These are phyloP conservation scores for Viola odorata DNA, from an alignment of 345 rosid species.

Conservation along the genomic window DNA sequence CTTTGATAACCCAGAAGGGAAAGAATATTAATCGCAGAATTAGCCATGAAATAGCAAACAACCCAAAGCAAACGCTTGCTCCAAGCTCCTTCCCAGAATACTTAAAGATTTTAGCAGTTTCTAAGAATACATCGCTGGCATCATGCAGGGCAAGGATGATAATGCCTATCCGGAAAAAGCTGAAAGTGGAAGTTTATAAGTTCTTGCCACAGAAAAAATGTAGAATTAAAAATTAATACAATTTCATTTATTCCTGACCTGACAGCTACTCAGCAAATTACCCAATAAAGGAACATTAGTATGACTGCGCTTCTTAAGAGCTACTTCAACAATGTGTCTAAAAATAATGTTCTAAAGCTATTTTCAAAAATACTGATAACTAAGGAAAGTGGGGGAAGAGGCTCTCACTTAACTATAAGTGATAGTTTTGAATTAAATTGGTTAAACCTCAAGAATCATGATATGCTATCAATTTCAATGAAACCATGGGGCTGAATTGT, in stretches of 20 bases:
- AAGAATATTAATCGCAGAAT: constrained; percentile 74
- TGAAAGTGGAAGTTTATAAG: constrained; percentile 17
- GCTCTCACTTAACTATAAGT: too few relatives aligned
- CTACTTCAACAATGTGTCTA: too few relatives aligned
- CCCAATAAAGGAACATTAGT: too few relatives aligned
- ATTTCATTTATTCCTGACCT: background rate
- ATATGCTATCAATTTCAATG: too few relatives aligned
- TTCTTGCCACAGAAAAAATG: background rate
- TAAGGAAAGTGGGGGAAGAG: too few relatives aligned
- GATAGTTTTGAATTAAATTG: too few relatives aligned
- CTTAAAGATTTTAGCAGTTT: constrained; percentile 88
- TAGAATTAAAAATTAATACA: background rate
- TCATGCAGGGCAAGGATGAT: constrained; percentile 86
- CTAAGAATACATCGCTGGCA: constrained; percentile 84
- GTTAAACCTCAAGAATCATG: too few relatives aligned
- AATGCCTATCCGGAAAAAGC: constrained; percentile 80
- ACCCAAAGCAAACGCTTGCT: constrained; percentile 87
- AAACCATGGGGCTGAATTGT: too few relatives aligned
- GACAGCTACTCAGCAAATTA: background rate
- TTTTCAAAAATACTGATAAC: too few relatives aligned
- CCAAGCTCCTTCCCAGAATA: constrained; percentile 79
- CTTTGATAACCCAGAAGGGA: constrained; percentile 82
- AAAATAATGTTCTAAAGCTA: too few relatives aligned
- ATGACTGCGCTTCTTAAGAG: too few relatives aligned
- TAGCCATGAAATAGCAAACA: constrained; percentile 94